Percentiles rank a stretch among this genome's conserved stretches.
Evolutionary conservation across 108 stramenopile species (phyloP).

Genomic region (Skeletonema menzelii): DNA sequence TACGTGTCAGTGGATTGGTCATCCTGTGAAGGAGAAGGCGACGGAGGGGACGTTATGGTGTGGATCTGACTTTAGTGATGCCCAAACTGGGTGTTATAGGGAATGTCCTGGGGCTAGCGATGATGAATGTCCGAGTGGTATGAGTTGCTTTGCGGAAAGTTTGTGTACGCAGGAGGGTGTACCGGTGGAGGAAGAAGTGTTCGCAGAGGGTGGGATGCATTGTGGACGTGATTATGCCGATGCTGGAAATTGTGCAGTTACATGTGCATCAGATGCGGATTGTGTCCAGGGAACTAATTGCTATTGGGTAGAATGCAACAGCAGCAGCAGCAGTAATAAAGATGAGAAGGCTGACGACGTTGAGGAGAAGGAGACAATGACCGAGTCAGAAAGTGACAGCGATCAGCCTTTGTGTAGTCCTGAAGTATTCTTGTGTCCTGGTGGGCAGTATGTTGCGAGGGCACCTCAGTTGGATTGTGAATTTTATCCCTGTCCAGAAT

Average conservation of each 20-base stretch:
- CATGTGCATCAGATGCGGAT: conserved; percentile 42
- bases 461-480: conserved; percentile 41
- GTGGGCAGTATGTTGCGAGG: conserved; percentile 34
- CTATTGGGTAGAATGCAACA: not conserved
- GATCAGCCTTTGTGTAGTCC: conserved; percentile 24
- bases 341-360: not conserved
- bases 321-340: not conserved
- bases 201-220: not conserved
- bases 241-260: conserved; percentile 7
- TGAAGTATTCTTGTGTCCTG: conserved; percentile 32
- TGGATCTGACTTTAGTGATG: conserved; percentile 26
- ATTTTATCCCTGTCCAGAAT: conserved; percentile 42
- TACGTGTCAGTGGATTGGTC: conserved; percentile 38
- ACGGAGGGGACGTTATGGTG: conserved; percentile 33
- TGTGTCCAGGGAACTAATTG: not conserved
- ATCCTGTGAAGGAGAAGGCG: conserved; percentile 27
- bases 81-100: conserved; percentile 23
- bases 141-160: conserved; percentile 46
- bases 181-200: conserved; percentile 10
- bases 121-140: conserved; percentile 36
- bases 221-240: conserved; percentile 16
- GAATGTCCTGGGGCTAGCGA: conserved; percentile 32
- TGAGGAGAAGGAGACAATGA: conserved; percentile 1
- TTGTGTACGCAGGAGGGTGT: conserved; percentile 32
- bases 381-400: not conserved